These are phyloP conservation scores for Daldinia sp. DNA, from an alignment of 2,329 filamentous ascomycete genomes.

Conservation along the genomic window DNA sequence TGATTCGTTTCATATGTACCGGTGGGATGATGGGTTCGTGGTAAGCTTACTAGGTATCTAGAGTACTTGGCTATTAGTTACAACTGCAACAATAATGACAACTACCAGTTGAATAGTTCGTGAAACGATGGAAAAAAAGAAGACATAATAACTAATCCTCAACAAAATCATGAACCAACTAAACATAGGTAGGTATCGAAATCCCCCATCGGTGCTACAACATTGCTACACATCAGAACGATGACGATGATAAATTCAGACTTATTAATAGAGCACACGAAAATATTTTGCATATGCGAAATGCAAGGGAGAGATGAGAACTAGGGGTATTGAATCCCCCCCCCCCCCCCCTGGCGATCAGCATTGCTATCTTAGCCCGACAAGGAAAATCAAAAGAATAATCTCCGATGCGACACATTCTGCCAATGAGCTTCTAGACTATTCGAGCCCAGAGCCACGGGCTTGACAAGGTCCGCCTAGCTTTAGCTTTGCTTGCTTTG, in stretches of 20 bases:
- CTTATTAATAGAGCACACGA: slow-evolving; percentile 28
- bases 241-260: slow-evolving; percentile 3
- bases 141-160: neutral
- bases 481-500: neutral
- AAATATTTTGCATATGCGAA: slow-evolving; percentile 12
- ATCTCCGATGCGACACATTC: slow-evolving; percentile 35
- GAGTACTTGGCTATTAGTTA: neutral
- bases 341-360: slow-evolving; percentile 12
- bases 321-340: slow-evolving; percentile 15
- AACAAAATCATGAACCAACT: slow-evolving; percentile 6
- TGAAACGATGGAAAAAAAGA: neutral
- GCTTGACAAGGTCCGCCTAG: slow-evolving; percentile 22
- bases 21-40: neutral
- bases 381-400: slow-evolving; percentile 31
- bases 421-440: slow-evolving; percentile 39
- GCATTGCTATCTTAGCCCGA: slow-evolving; percentile 23
- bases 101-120: neutral
- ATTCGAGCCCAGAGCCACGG: slow-evolving; percentile 19
- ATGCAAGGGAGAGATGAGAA: slow-evolving; percentile 10
- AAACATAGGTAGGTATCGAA: neutral
- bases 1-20: slow-evolving; percentile 18
- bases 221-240: slow-evolving; percentile 10
- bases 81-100: neutral
- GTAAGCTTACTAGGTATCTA: neutral
- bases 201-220: neutral